Evolutionary conservation across 495 filamentous ascomycete species (phyloP), one percentile per base, ranked within the genome.

Genomic region (Penicillium bovifimosum): DNA sequence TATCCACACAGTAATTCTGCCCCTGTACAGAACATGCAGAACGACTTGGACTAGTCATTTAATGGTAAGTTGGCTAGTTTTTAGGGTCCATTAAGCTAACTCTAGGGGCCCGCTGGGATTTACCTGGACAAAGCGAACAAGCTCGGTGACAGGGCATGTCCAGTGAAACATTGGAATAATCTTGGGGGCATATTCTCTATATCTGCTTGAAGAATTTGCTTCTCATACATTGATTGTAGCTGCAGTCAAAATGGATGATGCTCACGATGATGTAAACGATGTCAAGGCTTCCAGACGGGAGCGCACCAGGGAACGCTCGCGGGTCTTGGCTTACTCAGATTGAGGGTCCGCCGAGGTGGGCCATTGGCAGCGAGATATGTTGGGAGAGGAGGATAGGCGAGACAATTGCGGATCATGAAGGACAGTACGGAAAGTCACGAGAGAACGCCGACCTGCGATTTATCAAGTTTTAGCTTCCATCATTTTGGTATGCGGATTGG

Each of bases 191-290:
- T 13, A n/a, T 6, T 16, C n/a, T 36, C 14, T 36, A 13, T 36
- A 14, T 14, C 14, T 16, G 14, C 5, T n/a, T 11, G 4, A 34
- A 13, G 20, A 24, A 24, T 24, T 24, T 24, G 11, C 34, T 36
- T 2, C n/a, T 6, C n/a, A 36, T 34, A 4, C 20, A 24, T 24
- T 24, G 2, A 24, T 24, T 24, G 20, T 24, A 24, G 20, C 20
- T 39, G 17, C n/a, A 56, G 47, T 49, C 52, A 45, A 51, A 52
- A 60, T 58, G 53, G 57, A 58, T 71, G 64, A 65, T 68, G 67
- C 54, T 66, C 65, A 65, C 58, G 33, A 69, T 70, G 67, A 66
- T 68, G 65, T 60, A 67, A 67, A 63, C 45, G 34, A 36, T 36
- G 47, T 54, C 59, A 43, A 43, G n/a, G 41, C 27, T 43, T 1